These are phyloP conservation scores for Blastobotrys indianensis DNA, from an alignment of 1,139 yeast species.

Conservation along the genomic window DNA sequence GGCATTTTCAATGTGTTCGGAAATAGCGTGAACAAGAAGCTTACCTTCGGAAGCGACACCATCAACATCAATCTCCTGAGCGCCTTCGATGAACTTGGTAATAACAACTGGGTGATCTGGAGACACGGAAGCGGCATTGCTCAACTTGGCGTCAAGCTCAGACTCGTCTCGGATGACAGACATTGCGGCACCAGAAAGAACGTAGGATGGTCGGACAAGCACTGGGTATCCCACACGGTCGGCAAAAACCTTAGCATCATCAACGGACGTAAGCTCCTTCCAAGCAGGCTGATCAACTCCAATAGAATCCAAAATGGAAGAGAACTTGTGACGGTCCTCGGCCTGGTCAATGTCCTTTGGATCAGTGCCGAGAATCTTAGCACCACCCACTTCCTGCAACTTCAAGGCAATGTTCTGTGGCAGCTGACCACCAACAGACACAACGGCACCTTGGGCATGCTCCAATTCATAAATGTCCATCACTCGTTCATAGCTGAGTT, in stretches of 20 bases:
- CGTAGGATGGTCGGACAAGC: slow-evolving; percentile 95
- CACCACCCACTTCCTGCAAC: slow-evolving; percentile 64
- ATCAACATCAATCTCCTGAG: slow-evolving; percentile 95
- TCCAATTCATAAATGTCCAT: slow-evolving; percentile 96
- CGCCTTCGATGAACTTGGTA: slow-evolving; percentile 91
- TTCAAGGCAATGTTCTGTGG: slow-evolving; percentile 93
- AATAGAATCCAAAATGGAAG: slow-evolving; percentile 86
- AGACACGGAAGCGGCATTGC: slow-evolving; percentile 86
- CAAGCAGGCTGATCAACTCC: slow-evolving; percentile 95
- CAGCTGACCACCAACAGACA: slow-evolving; percentile 95
- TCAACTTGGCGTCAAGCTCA: slow-evolving; percentile 75
- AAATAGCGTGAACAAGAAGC: slow-evolving; percentile 88
- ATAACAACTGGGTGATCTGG: slow-evolving; percentile 97
- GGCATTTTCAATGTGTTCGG: slow-evolving; percentile 97
- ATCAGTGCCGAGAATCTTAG: slow-evolving; percentile 85
- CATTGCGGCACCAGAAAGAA: slow-evolving; percentile 98
- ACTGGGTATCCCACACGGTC: slow-evolving; percentile 89
- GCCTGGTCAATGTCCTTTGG: slow-evolving; percentile 96
- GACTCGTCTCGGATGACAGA: slow-evolving; percentile 73
- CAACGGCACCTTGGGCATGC: slow-evolving; percentile 82
- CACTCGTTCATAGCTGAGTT: slow-evolving; percentile 89
- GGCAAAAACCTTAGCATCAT: slow-evolving; percentile 83
- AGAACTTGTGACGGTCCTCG: slow-evolving; percentile 97
- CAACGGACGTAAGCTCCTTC: slow-evolving; percentile 87
- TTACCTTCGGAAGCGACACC: slow-evolving; percentile 89